Evolutionary conservation across 2,329 filamentous ascomycete species (phyloP).

Genomic region (Penicillium verrucosum): DNA sequence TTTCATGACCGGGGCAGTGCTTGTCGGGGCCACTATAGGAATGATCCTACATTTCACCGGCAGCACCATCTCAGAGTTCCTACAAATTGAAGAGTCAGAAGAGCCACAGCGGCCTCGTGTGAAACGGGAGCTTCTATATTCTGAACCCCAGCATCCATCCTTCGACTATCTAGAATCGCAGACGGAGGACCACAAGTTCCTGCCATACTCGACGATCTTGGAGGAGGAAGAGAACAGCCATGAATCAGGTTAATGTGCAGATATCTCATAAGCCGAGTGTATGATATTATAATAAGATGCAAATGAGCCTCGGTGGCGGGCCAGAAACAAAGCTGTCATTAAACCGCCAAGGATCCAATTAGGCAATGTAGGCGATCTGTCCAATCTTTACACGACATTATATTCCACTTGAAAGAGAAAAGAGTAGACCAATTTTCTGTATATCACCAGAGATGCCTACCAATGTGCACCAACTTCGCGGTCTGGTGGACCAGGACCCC

Average conservation of each 20-base stretch:
- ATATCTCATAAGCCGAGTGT: neutral
- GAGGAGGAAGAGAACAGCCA: slow-evolving; percentile 33
- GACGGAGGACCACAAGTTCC: slow-evolving; percentile 10
- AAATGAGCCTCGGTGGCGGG: neutral
- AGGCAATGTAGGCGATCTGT: neutral
- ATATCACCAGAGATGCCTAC: neutral
- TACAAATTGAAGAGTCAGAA: slow-evolving; percentile 31
- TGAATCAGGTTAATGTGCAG: slow-evolving; percentile 10
- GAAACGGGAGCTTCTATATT: slow-evolving; percentile 3
- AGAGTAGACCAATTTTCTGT: too few relatives aligned
- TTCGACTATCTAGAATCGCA: slow-evolving; percentile 18
- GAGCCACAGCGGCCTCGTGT: neutral
- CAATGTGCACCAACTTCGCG: neutral
- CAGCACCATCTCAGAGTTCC: slow-evolving; percentile 51
- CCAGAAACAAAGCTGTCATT: neutral
- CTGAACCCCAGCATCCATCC: slow-evolving; percentile 1
- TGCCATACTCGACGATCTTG: slow-evolving; percentile 27
- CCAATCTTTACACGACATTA: neutral
- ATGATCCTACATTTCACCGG: slow-evolving; percentile 58
- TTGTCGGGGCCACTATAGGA: slow-evolving; percentile 65
- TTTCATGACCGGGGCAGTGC: slow-evolving; percentile 51
- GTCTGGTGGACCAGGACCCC: neutral
- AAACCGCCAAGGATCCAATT: neutral
- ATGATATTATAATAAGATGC: neutral
- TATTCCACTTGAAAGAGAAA: too few relatives aligned